A percentile compares a stretch with the other conserved stretches of the same genome.
Conservation (phyloP, 352 stramenopile genomes). For the Poterioochromonas sp. region DNA sequence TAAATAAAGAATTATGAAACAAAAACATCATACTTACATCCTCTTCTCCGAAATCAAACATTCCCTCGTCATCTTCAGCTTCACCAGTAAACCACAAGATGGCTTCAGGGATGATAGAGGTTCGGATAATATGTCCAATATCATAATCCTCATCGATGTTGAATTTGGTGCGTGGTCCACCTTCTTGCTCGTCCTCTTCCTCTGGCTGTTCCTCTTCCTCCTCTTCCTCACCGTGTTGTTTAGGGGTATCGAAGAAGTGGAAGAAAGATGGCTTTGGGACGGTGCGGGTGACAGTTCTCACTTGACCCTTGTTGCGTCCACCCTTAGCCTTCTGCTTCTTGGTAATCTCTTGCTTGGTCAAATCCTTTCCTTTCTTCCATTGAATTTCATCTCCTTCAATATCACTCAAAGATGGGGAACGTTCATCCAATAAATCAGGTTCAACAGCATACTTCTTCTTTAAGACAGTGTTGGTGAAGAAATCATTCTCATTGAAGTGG, state of each 20-base stretch:
- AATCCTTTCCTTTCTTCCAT: conserved; percentile 1
- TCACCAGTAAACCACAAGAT: conserved; percentile 6
- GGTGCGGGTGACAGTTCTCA: neutral
- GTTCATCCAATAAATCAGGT: neutral
- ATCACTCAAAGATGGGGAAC: neutral
- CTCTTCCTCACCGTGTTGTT: neutral
- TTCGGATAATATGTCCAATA: conserved; percentile 8
- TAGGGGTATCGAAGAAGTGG: neutral
- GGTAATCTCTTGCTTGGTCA: neutral
- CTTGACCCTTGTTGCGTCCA: conserved; percentile 10
- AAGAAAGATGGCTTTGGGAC: conserved; percentile 11
- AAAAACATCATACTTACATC: neutral
- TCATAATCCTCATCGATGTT: conserved; percentile 10
- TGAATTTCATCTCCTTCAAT: neutral
- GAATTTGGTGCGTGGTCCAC: neutral
- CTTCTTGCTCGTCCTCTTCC: neutral
- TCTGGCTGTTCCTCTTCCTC: conserved; percentile 10
- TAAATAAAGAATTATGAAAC: neutral
- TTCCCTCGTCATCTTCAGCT: neutral
- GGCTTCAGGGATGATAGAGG: conserved; percentile 11
- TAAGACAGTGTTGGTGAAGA: conserved; percentile 3
- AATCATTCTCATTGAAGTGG: conserved; percentile 13
- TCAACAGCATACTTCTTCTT: conserved; percentile 1
- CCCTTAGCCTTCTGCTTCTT: conserved; percentile 17
- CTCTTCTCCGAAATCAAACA: neutral